These are phyloP conservation scores for Apiotrichum veenhuisii DNA, from an alignment of 1,284 basidiomycete species.

Conservation along the genomic window DNA sequence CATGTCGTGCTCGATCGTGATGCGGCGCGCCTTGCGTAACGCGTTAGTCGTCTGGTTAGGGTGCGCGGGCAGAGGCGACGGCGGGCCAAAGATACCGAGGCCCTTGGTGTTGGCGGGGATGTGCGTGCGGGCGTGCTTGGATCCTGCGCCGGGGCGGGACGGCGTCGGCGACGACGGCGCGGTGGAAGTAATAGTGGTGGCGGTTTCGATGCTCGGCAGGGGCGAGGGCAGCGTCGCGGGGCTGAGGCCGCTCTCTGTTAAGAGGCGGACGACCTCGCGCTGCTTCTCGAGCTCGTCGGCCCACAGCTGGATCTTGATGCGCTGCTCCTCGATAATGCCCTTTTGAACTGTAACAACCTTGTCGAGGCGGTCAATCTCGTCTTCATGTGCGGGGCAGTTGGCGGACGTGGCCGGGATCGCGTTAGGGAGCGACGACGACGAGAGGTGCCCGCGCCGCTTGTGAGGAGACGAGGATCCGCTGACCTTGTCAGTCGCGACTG, in stretches of 20 bases:
- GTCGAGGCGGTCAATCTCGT: conserved; percentile 41
- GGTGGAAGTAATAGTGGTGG: conserved; percentile 2
- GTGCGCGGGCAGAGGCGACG: conserved; percentile 43
- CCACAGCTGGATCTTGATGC: conserved; percentile 45
- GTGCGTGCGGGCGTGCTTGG: conserved; percentile 14
- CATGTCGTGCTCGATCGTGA: conserved; percentile 49
- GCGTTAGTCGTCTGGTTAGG: conserved; percentile 28
- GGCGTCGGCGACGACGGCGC: conserved; percentile 2
- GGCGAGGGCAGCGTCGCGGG: not conserved
- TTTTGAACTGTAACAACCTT: conserved; percentile 45
- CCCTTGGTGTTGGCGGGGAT: conserved; percentile 9
- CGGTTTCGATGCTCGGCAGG: not conserved
- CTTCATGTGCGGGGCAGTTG: not conserved
- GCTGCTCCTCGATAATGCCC: conserved; percentile 42
- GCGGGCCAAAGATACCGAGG: conserved; percentile 4
- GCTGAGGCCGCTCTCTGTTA: conserved; percentile 20
- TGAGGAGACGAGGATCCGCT: not conserved
- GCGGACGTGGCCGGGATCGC: not conserved
- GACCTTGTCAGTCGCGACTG: too few species aligned
- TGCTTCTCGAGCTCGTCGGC: conserved; percentile 45
- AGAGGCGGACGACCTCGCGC: conserved; percentile 37
- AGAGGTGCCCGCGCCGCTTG: not conserved
- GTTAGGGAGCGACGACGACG: conserved; percentile 8
- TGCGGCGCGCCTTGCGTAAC: conserved; percentile 33
- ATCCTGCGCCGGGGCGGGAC: not conserved